Base-by-base conservation (phyloP, 2,329 filamentous ascomycete species). In the Aspergillus fischeri region DNA sequence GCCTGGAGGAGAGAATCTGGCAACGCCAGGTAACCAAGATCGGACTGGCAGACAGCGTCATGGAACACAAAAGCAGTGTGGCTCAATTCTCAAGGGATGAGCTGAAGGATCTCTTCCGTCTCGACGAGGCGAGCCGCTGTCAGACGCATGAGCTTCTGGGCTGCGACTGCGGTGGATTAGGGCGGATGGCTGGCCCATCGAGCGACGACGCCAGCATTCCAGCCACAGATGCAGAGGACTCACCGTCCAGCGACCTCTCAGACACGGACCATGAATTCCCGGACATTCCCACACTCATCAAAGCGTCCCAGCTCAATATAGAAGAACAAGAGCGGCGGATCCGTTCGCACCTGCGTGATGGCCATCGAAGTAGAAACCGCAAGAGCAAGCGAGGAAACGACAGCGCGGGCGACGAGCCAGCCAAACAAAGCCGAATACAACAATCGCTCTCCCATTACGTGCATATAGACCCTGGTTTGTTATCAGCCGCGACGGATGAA, bases 1-100 rank as follows among this genome's bases (percentile, higher is more conserved):
- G 83, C 4, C 76, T 91, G 20, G 88, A 90, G 61, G 87, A 91
- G 73, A 90, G 89, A 72, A 90, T 91, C 56, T 90, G 84, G 74
- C 87, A 90, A 69, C 78, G 88, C 8, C 88, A 91, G 68, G 78
- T 89, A 41, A 88, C 85, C 53, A 91, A 91, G 70, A 81, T 84
- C 63, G 86, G 86, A 1, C 76, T 91, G 2, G 86, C 87, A 2
- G 86, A 89, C 65, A 87, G 84, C 54, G 85, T 91, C 29, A 86
- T 91, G 65, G 87, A 90, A 61, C 81, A 84, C 59, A 88, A 87
- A 67, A 78, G 80, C 35, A 81, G 68, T 10, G 71, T 80, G 25
- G 78, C 82, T 8, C 84, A 83, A 35, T 91, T 91, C 67, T 86
- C 86, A 0, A 76, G 78, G 4, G 84, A 88, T 49, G 88, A 90